A percentile compares a stretch with the other conserved stretches of the same genome.
These are phyloP conservation scores for Teratosphaeria gauchensis DNA, from an alignment of 2,329 filamentous ascomycete species.

Conservation along the genomic window DNA sequence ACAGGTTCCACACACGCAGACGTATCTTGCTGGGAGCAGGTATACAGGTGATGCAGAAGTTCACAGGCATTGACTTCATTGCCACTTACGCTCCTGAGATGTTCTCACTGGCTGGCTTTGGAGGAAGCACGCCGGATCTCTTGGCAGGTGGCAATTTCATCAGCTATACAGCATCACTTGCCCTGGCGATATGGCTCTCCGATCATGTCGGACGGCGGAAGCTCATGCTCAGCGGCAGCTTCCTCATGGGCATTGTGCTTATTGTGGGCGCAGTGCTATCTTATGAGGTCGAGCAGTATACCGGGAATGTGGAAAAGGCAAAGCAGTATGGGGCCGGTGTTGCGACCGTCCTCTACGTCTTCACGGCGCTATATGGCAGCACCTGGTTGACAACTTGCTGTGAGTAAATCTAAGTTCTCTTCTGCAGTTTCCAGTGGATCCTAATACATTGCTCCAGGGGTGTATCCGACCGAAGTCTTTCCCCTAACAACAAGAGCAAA, in stretches of 20 bases:
- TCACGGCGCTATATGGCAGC: not conserved
- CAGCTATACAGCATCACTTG: slow-evolving; percentile 1
- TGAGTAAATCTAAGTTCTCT: not conserved
- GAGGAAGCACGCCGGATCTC: not conserved
- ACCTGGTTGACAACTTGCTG: slow-evolving; percentile 1
- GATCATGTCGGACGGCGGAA: not conserved
- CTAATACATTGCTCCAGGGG: not conserved
- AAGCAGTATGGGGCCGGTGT: slow-evolving; percentile 1
- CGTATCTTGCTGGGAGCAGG: not conserved
- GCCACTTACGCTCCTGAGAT: slow-evolving; percentile 1
- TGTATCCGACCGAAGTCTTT: not conserved
- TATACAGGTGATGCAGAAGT: slow-evolving; percentile 2
- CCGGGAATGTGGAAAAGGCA: not conserved
- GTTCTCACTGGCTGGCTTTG: slow-evolving; percentile 1
- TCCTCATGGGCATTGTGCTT: slow-evolving; percentile 1
- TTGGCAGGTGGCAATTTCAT: slow-evolving; percentile 1
- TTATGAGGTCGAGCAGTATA: not conserved
- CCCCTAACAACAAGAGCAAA: slow-evolving; percentile 1
- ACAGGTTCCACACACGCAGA: not conserved
- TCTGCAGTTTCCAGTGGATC: not conserved
- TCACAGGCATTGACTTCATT: slow-evolving; percentile 1
- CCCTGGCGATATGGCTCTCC: not conserved
- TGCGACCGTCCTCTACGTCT: not conserved
- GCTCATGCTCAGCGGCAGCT: not conserved
- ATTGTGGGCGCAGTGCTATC: slow-evolving; percentile 1